Evolutionary conservation across 352 stramenopile genomes (phyloP).

Genomic region (Pythium biforme): DNA sequence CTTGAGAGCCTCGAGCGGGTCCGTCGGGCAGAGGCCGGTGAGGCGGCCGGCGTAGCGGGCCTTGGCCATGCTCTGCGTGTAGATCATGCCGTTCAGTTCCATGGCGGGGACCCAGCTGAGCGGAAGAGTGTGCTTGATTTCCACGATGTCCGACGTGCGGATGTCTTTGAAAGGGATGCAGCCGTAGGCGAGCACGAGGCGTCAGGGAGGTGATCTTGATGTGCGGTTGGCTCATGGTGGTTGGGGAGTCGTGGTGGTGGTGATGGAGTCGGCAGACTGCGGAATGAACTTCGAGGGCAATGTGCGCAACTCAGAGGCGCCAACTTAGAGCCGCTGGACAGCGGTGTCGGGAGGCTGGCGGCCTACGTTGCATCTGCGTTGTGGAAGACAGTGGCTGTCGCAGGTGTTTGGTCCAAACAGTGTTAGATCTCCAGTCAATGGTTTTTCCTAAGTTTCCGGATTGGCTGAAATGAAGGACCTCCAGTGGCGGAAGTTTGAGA

Average conservation of each 20-base stretch:
- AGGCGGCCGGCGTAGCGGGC: slow-evolving; percentile 52
- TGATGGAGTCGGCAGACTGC: slow-evolving; percentile 23
- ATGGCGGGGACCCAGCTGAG: slow-evolving; percentile 50
- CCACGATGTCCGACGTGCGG: slow-evolving; percentile 32
- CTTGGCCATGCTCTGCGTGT: slow-evolving; percentile 58
- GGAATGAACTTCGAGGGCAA: slow-evolving; percentile 28
- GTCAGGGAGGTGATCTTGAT: slow-evolving; percentile 49
- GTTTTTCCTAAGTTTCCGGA: not conserved
- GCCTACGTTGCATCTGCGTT: too few species aligned
- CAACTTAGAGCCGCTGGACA: too few species aligned
- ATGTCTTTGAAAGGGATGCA: slow-evolving; percentile 54
- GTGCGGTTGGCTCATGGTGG: slow-evolving; percentile 51
- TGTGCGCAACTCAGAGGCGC: too few species aligned
- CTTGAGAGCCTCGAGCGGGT: slow-evolving; percentile 36
- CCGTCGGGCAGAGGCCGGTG: slow-evolving; percentile 43
- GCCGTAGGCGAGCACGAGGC: slow-evolving; percentile 42
- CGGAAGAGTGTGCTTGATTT: slow-evolving; percentile 37
- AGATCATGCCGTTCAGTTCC: slow-evolving; percentile 44
- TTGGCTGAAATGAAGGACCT: slow-evolving; percentile 1
- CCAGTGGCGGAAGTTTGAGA: not conserved
- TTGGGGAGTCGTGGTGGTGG: too few species aligned
- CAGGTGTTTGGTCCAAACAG: too few species aligned
- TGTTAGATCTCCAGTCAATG: not conserved
- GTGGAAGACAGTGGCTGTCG: too few species aligned
- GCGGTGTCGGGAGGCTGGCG: not conserved